Evolutionary conservation across 495 filamentous ascomycete species (phyloP).

Genomic region (Penicillium parvum): DNA sequence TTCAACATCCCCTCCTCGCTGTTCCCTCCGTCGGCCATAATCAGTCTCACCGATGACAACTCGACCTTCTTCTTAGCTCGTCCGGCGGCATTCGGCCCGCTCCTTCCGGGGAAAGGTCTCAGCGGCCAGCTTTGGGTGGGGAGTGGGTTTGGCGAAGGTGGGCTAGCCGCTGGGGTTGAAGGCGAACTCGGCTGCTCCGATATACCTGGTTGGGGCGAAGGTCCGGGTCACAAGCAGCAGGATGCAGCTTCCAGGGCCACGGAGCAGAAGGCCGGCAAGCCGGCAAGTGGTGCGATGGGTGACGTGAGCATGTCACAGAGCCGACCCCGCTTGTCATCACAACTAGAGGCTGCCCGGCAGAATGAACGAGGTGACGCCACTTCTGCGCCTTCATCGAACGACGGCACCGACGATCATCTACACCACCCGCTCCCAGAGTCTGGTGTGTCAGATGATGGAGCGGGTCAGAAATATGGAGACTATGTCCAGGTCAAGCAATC

Average conservation of each 20-base stretch:
- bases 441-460: constrained; percentile 25
- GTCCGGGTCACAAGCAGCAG: constrained; percentile 31
- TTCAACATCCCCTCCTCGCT: constrained; percentile 69
- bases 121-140: constrained; percentile 88
- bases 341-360: constrained; percentile 21
- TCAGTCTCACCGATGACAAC: constrained; percentile 95
- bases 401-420: constrained; percentile 91
- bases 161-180: constrained; percentile 52
- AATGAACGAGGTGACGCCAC: constrained; percentile 17
- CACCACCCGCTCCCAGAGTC: constrained; percentile 61
- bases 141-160: constrained; percentile 77
- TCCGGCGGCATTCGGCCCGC: constrained; percentile 88
- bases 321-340: constrained; percentile 23
- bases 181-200: constrained; percentile 97
- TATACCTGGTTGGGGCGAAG: constrained; percentile 84
- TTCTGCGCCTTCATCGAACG: constrained; percentile 45
- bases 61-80: constrained; percentile 92
- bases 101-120: constrained; percentile 67
- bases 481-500: constrained; percentile 41
- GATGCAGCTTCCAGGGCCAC: constrained; percentile 23
- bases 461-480: constrained; percentile 37
- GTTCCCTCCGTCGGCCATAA: constrained; percentile 90
- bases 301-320: constrained; percentile 18
- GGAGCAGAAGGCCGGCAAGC: constrained; percentile 27
- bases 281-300: constrained; percentile 23